Evolutionary conservation across 2,329 filamentous ascomycete genomes (phyloP).

Genomic region (Pseudocercospora fuligena): DNA sequence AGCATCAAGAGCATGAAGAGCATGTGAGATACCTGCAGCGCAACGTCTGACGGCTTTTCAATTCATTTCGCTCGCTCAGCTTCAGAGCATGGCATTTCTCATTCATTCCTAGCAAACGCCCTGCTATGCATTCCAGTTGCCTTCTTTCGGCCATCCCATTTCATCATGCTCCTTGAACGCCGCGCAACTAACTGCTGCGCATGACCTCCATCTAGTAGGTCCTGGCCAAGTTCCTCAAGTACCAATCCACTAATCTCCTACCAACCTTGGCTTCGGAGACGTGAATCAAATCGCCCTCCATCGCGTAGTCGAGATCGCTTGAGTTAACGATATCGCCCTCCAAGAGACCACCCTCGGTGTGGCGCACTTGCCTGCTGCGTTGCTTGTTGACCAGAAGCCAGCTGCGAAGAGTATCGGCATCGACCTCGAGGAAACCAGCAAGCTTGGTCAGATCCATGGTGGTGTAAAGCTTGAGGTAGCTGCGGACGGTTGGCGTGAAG

Average conservation of each 20-base stretch:
- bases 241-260: slow-evolving; percentile 97
- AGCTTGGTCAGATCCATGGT: slow-evolving; percentile 99
- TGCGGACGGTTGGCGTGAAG: slow-evolving; percentile 96
- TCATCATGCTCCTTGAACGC: slow-evolving; percentile 23
- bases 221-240: slow-evolving; percentile 92
- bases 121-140: slow-evolving; percentile 22
- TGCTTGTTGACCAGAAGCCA: slow-evolving; percentile 99
- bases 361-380: slow-evolving; percentile 93
- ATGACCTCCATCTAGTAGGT: slow-evolving; percentile 69
- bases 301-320: slow-evolving; percentile 94
- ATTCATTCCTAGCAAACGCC: slow-evolving; percentile 21
- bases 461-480: slow-evolving; percentile 97
- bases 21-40: no score
- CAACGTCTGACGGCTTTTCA: neutral
- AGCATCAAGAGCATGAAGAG: no score
- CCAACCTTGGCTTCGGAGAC: slow-evolving; percentile 99
- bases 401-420: slow-evolving; percentile 91
- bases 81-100: slow-evolving; percentile 4
- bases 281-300: slow-evolving; percentile 96
- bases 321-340: slow-evolving; percentile 93
- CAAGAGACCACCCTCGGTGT: slow-evolving; percentile 85
- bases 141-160: slow-evolving; percentile 11
- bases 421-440: slow-evolving; percentile 93
- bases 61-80: neutral
- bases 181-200: neutral